Conservation (phyloP, 352 stramenopile species). For the Globisporangium parvum region DNA sequence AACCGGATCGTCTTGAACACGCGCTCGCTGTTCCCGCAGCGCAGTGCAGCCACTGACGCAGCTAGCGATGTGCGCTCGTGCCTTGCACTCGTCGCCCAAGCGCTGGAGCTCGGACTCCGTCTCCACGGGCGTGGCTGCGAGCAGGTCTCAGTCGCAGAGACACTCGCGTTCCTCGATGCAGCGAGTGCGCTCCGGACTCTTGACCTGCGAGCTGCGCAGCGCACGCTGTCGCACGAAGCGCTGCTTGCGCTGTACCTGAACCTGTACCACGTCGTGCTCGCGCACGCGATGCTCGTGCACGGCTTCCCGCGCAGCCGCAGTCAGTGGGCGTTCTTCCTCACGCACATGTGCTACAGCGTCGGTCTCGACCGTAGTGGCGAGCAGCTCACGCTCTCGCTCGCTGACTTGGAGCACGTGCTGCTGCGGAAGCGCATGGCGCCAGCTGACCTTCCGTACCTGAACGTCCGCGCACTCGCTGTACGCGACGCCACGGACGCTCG, state of each 20-base stretch:
- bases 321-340: constrained; percentile 55
- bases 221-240: constrained; percentile 46
- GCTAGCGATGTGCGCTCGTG: constrained; percentile 12
- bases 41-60: not conserved
- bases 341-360: constrained; percentile 58
- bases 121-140: constrained; percentile 27
- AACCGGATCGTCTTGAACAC: constrained; percentile 59
- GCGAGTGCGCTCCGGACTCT: constrained; percentile 51
- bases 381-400: constrained; percentile 55
- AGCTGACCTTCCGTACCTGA: constrained; percentile 40
- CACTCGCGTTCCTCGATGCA: constrained; percentile 63
- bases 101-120: constrained; percentile 21
- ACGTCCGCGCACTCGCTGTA: constrained; percentile 9
- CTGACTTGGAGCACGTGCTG: constrained; percentile 73
- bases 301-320: constrained; percentile 49
- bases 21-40: constrained; percentile 42
- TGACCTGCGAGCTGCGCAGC: constrained; percentile 40
- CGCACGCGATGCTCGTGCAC: constrained; percentile 69
- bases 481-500: not conserved
- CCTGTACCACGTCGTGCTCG: constrained; percentile 67
- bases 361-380: constrained; percentile 15
- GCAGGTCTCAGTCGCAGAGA: constrained; percentile 36
- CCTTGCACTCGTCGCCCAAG: constrained; percentile 21
- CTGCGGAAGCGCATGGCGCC: constrained; percentile 48
- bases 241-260: constrained; percentile 77